phyloP scores from a whole-genome alignment of 345 rosid species.

The Populus euphratica region DNA sequence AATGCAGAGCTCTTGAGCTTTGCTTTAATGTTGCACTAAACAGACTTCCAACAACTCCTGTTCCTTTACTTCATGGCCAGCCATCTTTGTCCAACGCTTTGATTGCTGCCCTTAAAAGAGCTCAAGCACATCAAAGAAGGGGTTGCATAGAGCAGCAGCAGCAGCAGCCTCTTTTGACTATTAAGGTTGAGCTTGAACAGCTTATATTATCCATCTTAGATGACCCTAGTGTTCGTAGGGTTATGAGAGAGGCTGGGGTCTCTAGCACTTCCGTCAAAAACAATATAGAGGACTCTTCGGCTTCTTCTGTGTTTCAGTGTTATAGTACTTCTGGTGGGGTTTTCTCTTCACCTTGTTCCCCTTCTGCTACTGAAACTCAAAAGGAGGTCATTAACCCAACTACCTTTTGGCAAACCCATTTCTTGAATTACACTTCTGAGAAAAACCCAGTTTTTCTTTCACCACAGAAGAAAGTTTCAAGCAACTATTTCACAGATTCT shows the following conservation, averaged over 20 bases:
- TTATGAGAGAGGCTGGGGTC: conserved; percentile 92
- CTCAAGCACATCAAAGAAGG: conserved; percentile 51
- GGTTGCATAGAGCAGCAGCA: conserved; percentile 50
- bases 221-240: conserved; percentile 87
- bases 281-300: conserved; percentile 64
- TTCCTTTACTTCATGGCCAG: conserved; percentile 40
- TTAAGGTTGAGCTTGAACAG: conserved; percentile 76
- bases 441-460: conserved; percentile 47
- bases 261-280: conserved; percentile 72
- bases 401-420: conserved; percentile 55
- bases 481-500: conserved; percentile 30
- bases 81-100: conserved; percentile 53
- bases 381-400: conserved; percentile 41
- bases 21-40: conserved; percentile 57
- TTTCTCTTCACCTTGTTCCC: conserved; percentile 88
- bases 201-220: conserved; percentile 64
- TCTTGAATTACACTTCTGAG: conserved; percentile 50
- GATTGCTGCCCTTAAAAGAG: conserved; percentile 52
- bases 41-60: conserved; percentile 47
- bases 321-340: conserved; percentile 60
- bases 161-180: conserved; percentile 47
- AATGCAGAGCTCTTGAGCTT: conserved; percentile 56
- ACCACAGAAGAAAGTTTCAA: conserved; percentile 38
- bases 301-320: conserved; percentile 63
- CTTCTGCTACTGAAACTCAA: conserved; percentile 44